phyloP scores from a whole-genome alignment of 805 yeast species.

The Monosporozyma servazzii region DNA sequence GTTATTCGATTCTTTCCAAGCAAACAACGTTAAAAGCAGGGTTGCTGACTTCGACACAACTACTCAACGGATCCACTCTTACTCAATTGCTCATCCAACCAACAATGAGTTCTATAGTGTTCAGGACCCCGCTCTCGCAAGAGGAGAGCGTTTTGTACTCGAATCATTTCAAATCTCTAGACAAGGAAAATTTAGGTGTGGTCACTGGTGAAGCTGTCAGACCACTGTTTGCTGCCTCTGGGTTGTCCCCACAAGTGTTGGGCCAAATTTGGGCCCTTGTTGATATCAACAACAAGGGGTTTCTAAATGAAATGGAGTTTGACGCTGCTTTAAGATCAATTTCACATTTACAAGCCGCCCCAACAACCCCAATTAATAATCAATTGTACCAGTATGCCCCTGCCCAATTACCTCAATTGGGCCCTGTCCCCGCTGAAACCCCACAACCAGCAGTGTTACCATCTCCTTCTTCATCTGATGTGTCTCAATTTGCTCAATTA shows the following conservation, averaged over 20 bases:
- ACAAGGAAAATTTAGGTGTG: conserved; percentile 66
- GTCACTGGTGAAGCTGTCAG: conserved; percentile 86
- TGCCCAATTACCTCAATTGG: conserved; percentile 33
- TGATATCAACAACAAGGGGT: conserved; percentile 84
- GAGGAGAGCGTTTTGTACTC: conserved; percentile 72
- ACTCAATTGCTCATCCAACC: too few species aligned
- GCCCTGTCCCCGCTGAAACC: conserved; percentile 38
- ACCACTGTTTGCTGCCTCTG: conserved; percentile 74
- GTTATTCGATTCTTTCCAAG: too few species aligned
- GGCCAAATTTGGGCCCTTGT: conserved; percentile 94
- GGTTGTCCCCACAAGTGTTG: conserved; percentile 63
- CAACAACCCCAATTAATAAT: conserved; percentile 37
- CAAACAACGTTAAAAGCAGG: too few species aligned
- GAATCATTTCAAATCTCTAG: conserved; percentile 70
- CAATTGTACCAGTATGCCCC: conserved; percentile 29
- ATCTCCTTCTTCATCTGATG: conserved; percentile 47
- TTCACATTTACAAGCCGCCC: conserved; percentile 74
- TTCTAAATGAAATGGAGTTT: conserved; percentile 70
- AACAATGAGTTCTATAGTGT: conserved; percentile 17
- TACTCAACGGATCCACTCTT: too few species aligned
- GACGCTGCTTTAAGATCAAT: conserved; percentile 80
- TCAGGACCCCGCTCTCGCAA: conserved; percentile 40
- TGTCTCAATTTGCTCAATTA: conserved; percentile 55
- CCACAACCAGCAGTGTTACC: conserved; percentile 33
- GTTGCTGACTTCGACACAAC: too few species aligned